These are phyloP conservation scores for Guyanaporus albipodus DNA, from an alignment of 768 basidiomycete genomes.

Conservation along the genomic window DNA sequence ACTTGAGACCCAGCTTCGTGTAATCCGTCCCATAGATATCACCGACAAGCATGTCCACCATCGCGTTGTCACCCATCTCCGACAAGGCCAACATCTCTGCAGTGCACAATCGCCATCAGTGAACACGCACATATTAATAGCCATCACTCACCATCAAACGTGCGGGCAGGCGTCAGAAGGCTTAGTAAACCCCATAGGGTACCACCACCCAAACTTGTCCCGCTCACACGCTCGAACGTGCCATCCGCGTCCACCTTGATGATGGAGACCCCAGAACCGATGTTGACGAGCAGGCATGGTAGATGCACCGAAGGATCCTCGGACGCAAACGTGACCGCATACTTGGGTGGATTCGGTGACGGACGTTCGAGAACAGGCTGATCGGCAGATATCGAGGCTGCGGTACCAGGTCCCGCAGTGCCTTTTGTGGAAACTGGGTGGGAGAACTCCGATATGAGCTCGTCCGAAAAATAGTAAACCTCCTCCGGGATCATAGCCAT, in stretches of 20 bases:
- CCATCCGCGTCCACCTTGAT: slow-evolving; percentile 97
- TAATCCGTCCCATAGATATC: slow-evolving; percentile 99
- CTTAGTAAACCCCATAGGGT: slow-evolving; percentile 96
- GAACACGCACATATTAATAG: too few species aligned
- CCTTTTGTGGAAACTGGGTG: slow-evolving; percentile 30
- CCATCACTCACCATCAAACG: slow-evolving; percentile 84
- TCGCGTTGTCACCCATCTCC: slow-evolving; percentile 88
- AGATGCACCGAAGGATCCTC: slow-evolving; percentile 79
- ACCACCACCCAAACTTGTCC: slow-evolving; percentile 95
- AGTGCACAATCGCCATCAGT: too few species aligned
- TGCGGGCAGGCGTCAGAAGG: slow-evolving; percentile 89
- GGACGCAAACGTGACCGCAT: slow-evolving; percentile 82
- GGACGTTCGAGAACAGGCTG: slow-evolving; percentile 64
- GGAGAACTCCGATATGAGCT: slow-evolving; percentile 73
- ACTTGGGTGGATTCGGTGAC: slow-evolving; percentile 86
- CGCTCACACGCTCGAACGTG: slow-evolving; percentile 92
- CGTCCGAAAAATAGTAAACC: slow-evolving; percentile 98
- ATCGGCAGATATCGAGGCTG: slow-evolving; percentile 7
- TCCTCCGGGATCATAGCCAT: slow-evolving; percentile 95
- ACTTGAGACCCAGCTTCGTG: slow-evolving; percentile 90
- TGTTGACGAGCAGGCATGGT: slow-evolving; percentile 96
- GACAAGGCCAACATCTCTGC: slow-evolving; percentile 95
- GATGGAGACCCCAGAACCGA: slow-evolving; percentile 95
- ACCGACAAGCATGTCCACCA: slow-evolving; percentile 97
- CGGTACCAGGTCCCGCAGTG: slow-evolving; percentile 2